phyloP scores from a whole-genome alignment of 148 eudicot species.

The Amaranthus palmeri region DNA sequence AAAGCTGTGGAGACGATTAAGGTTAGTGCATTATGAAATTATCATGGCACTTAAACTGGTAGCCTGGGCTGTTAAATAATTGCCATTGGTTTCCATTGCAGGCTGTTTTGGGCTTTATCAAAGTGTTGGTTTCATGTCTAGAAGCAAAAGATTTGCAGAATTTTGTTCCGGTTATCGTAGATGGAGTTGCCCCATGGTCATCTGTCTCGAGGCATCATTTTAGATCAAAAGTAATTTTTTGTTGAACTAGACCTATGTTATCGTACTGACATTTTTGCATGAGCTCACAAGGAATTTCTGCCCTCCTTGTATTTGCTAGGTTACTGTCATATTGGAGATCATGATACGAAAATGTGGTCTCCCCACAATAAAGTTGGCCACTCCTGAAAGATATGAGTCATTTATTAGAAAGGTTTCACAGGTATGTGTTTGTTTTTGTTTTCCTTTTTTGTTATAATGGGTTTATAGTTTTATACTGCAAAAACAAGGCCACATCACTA shows the following conservation, averaged over 20 bases:
- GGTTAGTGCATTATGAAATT: conserved; percentile 39
- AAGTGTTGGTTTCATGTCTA: conserved; percentile 73
- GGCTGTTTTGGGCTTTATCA: conserved; percentile 87
- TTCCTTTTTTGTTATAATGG: conserved; percentile 2
- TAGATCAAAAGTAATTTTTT: conserved; percentile 50
- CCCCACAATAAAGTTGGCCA: conserved; percentile 45
- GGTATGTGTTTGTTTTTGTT: conserved; percentile 34
- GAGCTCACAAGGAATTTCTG: background rate
- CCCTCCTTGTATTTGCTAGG: conserved; percentile 36
- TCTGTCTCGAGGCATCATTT: conserved; percentile 86
- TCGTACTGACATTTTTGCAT: background rate
- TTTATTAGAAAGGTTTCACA: conserved; percentile 53
- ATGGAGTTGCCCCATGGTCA: conserved; percentile 79
- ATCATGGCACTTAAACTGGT: background rate
- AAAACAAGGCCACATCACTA: no score
- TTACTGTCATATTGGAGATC: conserved; percentile 82
- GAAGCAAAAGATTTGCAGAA: conserved; percentile 57
- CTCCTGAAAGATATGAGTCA: conserved; percentile 58
- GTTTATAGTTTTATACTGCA: no score
- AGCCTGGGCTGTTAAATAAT: background rate
- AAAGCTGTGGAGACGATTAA: conserved; percentile 86
- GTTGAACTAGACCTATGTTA: background rate
- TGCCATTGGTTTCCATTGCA: conserved; percentile 25
- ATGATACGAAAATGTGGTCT: conserved; percentile 77
- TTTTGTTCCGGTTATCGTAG: conserved; percentile 51